These are phyloP conservation scores for Ilyonectria sp. DNA, from an alignment of 2,329 filamentous ascomycete genomes.

Conservation along the genomic window DNA sequence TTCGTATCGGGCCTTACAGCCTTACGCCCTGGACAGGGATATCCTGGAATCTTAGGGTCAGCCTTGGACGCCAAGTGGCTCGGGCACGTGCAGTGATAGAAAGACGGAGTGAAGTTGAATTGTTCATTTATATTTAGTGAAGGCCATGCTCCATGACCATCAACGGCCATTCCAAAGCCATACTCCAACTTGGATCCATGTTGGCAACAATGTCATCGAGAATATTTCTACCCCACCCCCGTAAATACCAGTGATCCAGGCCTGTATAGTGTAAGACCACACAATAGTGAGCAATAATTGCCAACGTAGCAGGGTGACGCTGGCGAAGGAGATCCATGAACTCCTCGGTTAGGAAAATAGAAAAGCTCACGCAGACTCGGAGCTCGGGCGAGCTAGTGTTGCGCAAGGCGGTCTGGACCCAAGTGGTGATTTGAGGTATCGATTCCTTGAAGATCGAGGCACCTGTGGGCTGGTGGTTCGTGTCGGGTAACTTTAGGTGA, in stretches of 20 bases:
- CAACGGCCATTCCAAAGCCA: constrained; percentile 35
- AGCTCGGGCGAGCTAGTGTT: constrained; percentile 16
- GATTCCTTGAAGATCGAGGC: constrained; percentile 21
- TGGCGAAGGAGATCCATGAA: constrained; percentile 38
- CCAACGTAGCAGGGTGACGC: constrained; percentile 32
- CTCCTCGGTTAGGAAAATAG: constrained; percentile 28
- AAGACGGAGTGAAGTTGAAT: not conserved
- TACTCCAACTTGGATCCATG: constrained; percentile 24
- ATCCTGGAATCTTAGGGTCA: too few species aligned
- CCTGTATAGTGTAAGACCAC: constrained; percentile 33
- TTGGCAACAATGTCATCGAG: constrained; percentile 23
- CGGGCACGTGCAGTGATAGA: not conserved
- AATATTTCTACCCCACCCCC: constrained; percentile 31
- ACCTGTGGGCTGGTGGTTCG: not conserved
- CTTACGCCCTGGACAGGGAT: too few species aligned
- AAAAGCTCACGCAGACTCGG: constrained; percentile 35
- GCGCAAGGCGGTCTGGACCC: constrained; percentile 7
- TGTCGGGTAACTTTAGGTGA: constrained; percentile 23
- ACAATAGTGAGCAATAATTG: constrained; percentile 36
- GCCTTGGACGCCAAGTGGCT: too few species aligned
- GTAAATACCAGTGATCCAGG: constrained; percentile 32
- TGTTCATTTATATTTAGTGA: not conserved
- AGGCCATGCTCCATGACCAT: constrained; percentile 15
- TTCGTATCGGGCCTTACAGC: too few species aligned
- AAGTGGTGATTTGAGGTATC: constrained; percentile 14